These are phyloP conservation scores for Pseudomonodictys pantanalensis DNA, from an alignment of 495 filamentous ascomycete genomes.

Conservation along the genomic window DNA sequence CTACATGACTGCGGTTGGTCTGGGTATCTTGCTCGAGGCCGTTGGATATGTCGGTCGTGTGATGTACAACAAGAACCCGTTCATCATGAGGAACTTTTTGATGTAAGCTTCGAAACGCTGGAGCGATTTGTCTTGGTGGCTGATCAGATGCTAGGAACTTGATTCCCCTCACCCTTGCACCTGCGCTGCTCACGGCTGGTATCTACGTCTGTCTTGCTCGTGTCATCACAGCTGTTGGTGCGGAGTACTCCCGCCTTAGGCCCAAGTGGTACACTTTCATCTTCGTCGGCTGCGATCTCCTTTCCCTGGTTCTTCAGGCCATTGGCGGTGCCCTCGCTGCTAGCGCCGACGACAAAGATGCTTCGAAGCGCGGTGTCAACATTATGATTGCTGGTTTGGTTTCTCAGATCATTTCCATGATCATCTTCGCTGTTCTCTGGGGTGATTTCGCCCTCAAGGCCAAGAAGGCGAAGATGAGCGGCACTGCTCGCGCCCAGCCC, in stretches of 20 bases:
- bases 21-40: conserved; percentile 43
- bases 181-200: conserved; percentile 61
- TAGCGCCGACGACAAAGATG: conserved; percentile 43
- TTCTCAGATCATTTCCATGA: conserved; percentile 55
- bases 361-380: conserved; percentile 50
- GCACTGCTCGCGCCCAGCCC: conserved; percentile 16
- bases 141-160: conserved; percentile 46
- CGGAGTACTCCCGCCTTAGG: conserved; percentile 58
- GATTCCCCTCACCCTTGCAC: conserved; percentile 61
- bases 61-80: conserved; percentile 42
- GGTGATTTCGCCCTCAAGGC: conserved; percentile 51
- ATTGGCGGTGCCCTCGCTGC: conserved; percentile 60
- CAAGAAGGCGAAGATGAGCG: conserved; percentile 23
- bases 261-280: conserved; percentile 54
- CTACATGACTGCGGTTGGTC: conserved; percentile 41
- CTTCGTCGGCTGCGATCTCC: conserved; percentile 62
- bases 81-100: conserved; percentile 38
- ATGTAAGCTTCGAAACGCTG: conserved; percentile 25
- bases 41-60: conserved; percentile 47
- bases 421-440: conserved; percentile 52
- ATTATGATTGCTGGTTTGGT: conserved; percentile 66
- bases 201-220: conserved; percentile 64
- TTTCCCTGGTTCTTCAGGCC: conserved; percentile 63
- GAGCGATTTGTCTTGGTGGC: neutral
- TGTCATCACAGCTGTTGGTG: conserved; percentile 58